These are phyloP conservation scores for Boletus semigastroideus DNA, from an alignment of 1,284 basidiomycete genomes.

Conservation along the genomic window DNA sequence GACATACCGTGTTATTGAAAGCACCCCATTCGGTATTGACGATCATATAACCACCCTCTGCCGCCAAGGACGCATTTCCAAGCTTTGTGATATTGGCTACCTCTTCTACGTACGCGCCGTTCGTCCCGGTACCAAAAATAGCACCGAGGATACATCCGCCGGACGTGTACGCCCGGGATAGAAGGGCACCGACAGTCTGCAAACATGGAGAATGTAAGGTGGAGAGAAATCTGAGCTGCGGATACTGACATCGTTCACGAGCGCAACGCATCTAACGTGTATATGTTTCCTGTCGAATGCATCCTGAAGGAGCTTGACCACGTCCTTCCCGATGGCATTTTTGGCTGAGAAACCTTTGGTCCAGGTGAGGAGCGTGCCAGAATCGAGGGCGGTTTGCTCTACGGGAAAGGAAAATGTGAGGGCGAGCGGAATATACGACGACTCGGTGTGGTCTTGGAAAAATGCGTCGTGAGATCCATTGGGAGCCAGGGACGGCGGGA, in stretches of 20 bases:
- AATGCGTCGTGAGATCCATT: conserved; percentile 21
- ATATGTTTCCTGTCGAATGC: conserved; percentile 93
- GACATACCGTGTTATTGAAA: conserved; percentile 83
- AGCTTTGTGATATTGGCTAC: conserved; percentile 85
- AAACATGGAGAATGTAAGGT: conserved; percentile 1
- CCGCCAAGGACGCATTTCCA: conserved; percentile 56
- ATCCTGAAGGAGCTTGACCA: conserved; percentile 90
- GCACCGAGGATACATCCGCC: conserved; percentile 88
- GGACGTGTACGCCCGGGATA: conserved; percentile 89
- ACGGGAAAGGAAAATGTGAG: conserved; percentile 98
- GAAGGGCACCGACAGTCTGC: conserved; percentile 91
- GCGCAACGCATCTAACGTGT: conserved; percentile 89
- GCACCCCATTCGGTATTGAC: conserved; percentile 98
- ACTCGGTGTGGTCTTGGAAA: conserved; percentile 37
- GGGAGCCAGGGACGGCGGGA: conserved; percentile 40
- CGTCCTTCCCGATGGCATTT: conserved; percentile 90
- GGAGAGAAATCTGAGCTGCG: background rate
- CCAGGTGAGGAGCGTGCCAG: conserved; percentile 91
- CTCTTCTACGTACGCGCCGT: conserved; percentile 94
- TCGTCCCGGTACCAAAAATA: conserved; percentile 98
- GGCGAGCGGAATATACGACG: conserved; percentile 72
- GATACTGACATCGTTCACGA: conserved; percentile 89
- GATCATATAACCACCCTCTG: conserved; percentile 80
- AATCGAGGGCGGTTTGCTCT: conserved; percentile 90
- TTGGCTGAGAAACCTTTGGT: conserved; percentile 95